Base-by-base conservation (phyloP, 371 early-diverging fungal species). In the Actinomortierella wolfii region DNA sequence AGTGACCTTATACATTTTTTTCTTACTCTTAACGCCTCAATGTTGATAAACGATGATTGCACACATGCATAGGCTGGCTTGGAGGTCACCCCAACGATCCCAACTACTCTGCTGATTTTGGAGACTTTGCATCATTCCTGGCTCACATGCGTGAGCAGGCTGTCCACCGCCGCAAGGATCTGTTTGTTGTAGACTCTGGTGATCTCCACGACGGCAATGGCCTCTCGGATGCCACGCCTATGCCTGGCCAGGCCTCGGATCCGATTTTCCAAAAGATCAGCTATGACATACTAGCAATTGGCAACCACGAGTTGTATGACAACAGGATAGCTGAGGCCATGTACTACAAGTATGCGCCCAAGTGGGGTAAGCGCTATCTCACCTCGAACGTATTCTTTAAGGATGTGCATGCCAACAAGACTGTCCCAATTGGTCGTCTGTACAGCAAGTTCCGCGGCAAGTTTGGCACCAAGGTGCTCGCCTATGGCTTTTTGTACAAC, bases 291-390 rank as follows among this genome's bases (percentile, higher is more conserved):
- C 29, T 67, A 39, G 49, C 57, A 8, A 56, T 68, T 65, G 86
- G 86, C 44, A 86, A 86, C 67, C 85, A 86, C 64, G 87, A 84
- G 56, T 61, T 86, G n/a, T 85, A 86, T 64, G 43, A 54, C 39
- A 48, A 53, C 29, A 54, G 54, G 20, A 54, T 67, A 43, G 68
- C 68, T 2, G 63, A 62, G 53, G 55, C 58, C 42, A 62, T 59
- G 23, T 62, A 56, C 48, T 28, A 70, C 1, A 74, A 76, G 48
- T 81, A 79, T 59, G 78, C 81, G 3, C 81, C 81, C 41, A 77
- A 77, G 58, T 87, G 84, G 85, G 78, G 77, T 13, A 78, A 76
- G 25, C 78, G 78, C 28, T 83, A 83, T 61, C 56, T 85, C 47
- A 68, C 82, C 54, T 77, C 81, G 4, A 86, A 86, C 70, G 78